phyloP scores from a whole-genome alignment of 768 basidiomycete genomes.

The Hygrocybe punicea region DNA sequence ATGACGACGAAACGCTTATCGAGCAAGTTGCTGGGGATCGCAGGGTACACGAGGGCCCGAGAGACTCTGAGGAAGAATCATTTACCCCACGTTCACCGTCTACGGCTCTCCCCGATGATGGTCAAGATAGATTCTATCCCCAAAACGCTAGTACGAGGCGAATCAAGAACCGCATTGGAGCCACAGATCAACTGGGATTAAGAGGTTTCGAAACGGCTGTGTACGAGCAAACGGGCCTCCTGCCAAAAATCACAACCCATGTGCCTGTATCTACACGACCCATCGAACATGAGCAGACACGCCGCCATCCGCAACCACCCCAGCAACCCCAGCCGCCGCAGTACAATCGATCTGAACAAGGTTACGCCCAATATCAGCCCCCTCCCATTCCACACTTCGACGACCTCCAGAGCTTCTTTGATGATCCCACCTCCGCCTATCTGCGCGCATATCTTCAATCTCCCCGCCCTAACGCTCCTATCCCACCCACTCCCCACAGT shows the following conservation, averaged over 20 bases:
- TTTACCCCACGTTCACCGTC: constrained; percentile 71
- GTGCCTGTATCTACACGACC: constrained; percentile 19
- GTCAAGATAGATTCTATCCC: constrained; percentile 17
- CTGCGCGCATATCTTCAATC: constrained; percentile 57
- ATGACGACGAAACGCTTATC: constrained; percentile 47
- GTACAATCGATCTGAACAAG: constrained; percentile 3
- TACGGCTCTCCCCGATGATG: constrained; percentile 56
- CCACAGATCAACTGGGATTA: constrained; percentile 61
- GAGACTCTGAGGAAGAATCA: constrained; percentile 48
- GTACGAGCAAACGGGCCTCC: constrained; percentile 41
- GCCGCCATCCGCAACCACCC: constrained; percentile 29
- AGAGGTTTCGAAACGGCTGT: constrained; percentile 56
- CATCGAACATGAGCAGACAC: constrained; percentile 20
- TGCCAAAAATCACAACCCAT: constrained; percentile 6
- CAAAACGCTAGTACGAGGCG: constrained; percentile 20
- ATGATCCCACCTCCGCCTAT: constrained; percentile 58
- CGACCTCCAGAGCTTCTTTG: constrained; percentile 56
- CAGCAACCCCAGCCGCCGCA: constrained; percentile 19
- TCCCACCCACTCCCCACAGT: constrained; percentile 76
- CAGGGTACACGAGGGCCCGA: constrained; percentile 29
- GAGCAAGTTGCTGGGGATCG: constrained; percentile 37
- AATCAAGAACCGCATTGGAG: constrained; percentile 52
- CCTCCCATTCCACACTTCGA: constrained; percentile 46
- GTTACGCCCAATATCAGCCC: background rate
- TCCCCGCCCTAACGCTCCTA: constrained; percentile 67